phyloP scores from a whole-genome alignment of 139 green algal genomes.

The Coelastrella sp. region DNA sequence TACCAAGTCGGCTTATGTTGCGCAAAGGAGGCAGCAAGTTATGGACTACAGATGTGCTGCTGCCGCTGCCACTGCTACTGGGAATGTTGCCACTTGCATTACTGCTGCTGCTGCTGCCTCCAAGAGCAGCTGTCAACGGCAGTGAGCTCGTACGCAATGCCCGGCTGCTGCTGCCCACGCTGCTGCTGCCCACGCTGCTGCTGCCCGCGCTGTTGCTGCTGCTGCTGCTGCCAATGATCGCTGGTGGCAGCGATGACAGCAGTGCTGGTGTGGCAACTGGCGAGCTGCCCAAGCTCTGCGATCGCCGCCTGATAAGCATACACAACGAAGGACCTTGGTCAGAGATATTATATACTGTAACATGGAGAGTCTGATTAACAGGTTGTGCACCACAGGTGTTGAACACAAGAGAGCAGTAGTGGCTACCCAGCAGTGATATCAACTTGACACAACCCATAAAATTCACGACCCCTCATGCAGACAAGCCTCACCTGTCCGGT shows the following conservation, averaged over 20 bases:
- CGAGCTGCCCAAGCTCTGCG: slow-evolving; percentile 25
- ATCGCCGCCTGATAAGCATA: slow-evolving; percentile 33
- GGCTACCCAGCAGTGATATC: no score
- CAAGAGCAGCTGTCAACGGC: slow-evolving; percentile 9
- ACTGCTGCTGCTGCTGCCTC: not conserved
- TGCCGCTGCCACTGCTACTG: slow-evolving; percentile 8
- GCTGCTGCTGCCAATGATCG: not conserved
- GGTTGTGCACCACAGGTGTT: no score
- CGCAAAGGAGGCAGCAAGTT: slow-evolving; percentile 7
- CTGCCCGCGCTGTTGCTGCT: slow-evolving; percentile 10
- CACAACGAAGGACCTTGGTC: not conserved
- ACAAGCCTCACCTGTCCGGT: slow-evolving; percentile 44
- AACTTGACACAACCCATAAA: no score
- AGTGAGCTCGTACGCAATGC: not conserved
- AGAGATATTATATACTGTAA: no score
- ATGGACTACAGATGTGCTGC: not conserved
- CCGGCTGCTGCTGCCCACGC: not conserved
- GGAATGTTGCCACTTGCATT: not conserved
- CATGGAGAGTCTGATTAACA: no score
- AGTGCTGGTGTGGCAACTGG: slow-evolving; percentile 14
- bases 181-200: slow-evolving; percentile 4
- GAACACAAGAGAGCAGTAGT: no score
- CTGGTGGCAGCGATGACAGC: not conserved
- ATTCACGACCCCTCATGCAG: no score
- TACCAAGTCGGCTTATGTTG: not conserved